Conservation (phyloP, 2,329 filamentous ascomycete species). For the Ophiocordyceps australis region DNA sequence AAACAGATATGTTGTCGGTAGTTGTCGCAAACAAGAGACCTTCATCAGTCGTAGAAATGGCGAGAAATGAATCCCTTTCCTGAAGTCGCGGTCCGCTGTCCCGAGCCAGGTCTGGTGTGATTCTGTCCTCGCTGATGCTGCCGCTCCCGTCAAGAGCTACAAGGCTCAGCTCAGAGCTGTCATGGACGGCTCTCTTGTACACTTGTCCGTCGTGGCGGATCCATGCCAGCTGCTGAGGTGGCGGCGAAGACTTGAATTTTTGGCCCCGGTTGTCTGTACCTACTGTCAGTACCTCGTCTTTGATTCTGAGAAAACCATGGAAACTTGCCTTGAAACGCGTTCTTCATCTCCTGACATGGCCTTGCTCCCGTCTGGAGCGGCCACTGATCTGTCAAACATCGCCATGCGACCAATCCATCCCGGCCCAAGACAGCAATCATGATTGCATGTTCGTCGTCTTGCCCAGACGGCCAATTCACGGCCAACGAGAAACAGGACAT, state of each 20-base stretch:
- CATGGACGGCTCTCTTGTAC: background rate
- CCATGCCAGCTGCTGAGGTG: slow-evolving; percentile 5
- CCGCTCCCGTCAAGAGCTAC: slow-evolving; percentile 3
- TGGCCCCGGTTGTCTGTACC: slow-evolving; percentile 3
- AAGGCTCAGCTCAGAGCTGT: slow-evolving; percentile 4
- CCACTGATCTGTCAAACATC: slow-evolving; percentile 5
- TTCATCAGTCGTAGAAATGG: slow-evolving; percentile 4
- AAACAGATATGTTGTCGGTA: slow-evolving; percentile 4
- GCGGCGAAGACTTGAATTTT: slow-evolving; percentile 1
- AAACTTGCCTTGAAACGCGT: slow-evolving; percentile 4
- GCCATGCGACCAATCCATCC: slow-evolving; percentile 4
- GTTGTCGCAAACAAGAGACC: slow-evolving; percentile 5
- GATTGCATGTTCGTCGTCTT: slow-evolving; percentile 1
- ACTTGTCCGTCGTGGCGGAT: slow-evolving; percentile 2
- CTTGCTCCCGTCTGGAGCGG: slow-evolving; percentile 2
- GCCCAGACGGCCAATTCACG: slow-evolving; percentile 4
- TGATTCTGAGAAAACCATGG: no score
- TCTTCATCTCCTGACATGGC: slow-evolving; percentile 4
- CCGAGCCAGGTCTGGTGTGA: slow-evolving; percentile 3
- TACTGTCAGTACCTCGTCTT: background rate
- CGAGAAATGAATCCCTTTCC: slow-evolving; percentile 2
- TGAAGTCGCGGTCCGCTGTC: slow-evolving; percentile 2
- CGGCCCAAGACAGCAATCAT: slow-evolving; percentile 5
- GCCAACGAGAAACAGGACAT: slow-evolving; percentile 5
- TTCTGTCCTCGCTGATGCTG: slow-evolving; percentile 3